Evolutionary conservation across 1,139 yeast species (phyloP), one percentile per base, ranked within the genome.

Genomic region (Candida smagusa): DNA sequence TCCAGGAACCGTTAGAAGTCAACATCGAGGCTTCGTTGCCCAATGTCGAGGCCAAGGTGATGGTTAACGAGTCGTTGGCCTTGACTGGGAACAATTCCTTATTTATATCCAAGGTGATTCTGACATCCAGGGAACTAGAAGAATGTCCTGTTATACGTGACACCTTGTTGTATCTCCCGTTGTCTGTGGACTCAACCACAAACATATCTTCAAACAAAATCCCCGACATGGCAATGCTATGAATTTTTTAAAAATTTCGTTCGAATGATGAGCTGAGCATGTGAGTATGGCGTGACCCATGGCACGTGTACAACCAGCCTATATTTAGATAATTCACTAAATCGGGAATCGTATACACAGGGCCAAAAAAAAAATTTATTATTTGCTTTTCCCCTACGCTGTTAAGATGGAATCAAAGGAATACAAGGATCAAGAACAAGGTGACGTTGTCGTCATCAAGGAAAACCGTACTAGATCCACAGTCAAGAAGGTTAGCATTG

Each of bases 131-230:
- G 37, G 89, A 79, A 21, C 96, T 81, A 33, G 94, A 84, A 19
- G 97, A 87, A 44, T 79, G 81, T 22, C 94, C 97, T 50, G 87
- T 86, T 56, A 92, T 78, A 55, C 99, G 84, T 26, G 89, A 72
- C 12, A 92, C 97, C 57, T 87, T 86, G 74, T 88, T 95, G 72
- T 94, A 92, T 57, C 96, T 80, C 38, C 90, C 96, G 26, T 84
- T 67, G 60, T 92, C 98, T 37, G 87, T 83, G 33, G 92, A 80
- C 46, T 84, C 84, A 56, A 92, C 83, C 48, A 81, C 80, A 70
- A 94, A 92, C 64, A 89, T 81, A 66, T 92, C 98, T 65, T 92
- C 97, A 59, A 94, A 92, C 47, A 94, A 76, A 33, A 94, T 84
- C 47, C 85, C 73, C 42, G 94, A 82, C 95, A 85, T 85, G 38